Evolutionary conservation across 305 asterid species (phyloP).

Genomic region (Fraxinus floribunda): DNA sequence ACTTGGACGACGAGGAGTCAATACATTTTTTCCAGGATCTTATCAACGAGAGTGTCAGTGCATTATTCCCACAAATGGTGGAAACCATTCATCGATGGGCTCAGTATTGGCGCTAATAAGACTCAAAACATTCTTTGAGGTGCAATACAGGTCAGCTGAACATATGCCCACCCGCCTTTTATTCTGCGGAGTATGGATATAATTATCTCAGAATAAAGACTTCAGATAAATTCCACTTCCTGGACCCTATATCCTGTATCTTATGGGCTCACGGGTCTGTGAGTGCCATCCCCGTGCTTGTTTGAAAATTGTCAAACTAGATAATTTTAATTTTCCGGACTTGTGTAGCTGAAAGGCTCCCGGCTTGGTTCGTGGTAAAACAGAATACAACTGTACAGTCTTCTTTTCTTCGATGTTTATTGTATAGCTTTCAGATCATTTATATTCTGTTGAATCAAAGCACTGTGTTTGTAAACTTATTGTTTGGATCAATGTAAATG

Average conservation of each 20-base stretch:
- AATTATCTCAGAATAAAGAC: neutral
- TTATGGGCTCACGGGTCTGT: neutral
- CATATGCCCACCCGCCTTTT: neutral
- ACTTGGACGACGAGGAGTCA: slow-evolving; percentile 90
- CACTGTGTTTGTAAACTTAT: neutral
- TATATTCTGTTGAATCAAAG: neutral
- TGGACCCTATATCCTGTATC: neutral
- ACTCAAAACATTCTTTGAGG: neutral
- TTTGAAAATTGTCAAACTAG: neutral
- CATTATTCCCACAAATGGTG: slow-evolving; percentile 95
- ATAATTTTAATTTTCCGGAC: neutral
- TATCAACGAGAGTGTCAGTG: slow-evolving; percentile 95
- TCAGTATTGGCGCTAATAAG: slow-evolving; percentile 87
- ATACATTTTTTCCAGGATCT: slow-evolving; percentile 98
- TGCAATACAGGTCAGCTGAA: slow-evolving; percentile 22
- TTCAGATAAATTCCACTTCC: neutral
- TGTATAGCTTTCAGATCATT: neutral
- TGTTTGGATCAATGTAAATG: neutral
- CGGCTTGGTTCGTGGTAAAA: neutral
- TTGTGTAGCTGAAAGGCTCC: neutral
- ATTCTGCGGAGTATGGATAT: neutral
- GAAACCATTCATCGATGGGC: slow-evolving; percentile 99
- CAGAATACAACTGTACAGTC: neutral
- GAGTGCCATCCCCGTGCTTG: neutral
- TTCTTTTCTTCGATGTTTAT: neutral